Conservation (phyloP, 441 rosid genomes). For the Heliophila coronopifolia region DNA sequence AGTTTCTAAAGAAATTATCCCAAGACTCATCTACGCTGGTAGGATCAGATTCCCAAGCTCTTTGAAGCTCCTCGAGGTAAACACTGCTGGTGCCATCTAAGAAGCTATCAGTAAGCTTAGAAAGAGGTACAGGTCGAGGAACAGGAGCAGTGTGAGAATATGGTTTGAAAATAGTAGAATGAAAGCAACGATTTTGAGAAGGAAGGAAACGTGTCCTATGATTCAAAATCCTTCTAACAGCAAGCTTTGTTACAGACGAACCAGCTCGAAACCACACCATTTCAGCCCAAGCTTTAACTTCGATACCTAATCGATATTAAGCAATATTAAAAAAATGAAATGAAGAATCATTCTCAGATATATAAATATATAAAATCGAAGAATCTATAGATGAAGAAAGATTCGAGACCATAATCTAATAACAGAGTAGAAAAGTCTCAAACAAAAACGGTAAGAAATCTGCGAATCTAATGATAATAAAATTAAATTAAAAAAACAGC, state of each 20-base stretch:
- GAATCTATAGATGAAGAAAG: too few relatives aligned
- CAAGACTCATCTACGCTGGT: constrained; percentile 94
- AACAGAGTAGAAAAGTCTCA: too few relatives aligned
- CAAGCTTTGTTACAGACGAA: constrained; percentile 54
- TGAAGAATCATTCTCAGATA: not conserved
- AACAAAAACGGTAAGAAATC: too few relatives aligned
- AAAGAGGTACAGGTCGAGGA: constrained; percentile 79
- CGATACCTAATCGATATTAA: not conserved
- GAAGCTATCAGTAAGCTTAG: constrained; percentile 84
- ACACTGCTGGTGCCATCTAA: constrained; percentile 92
- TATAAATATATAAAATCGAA: too few relatives aligned
- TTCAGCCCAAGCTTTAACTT: constrained; percentile 18
- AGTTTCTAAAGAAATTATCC: constrained; percentile 94
- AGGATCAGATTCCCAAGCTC: constrained; percentile 92
- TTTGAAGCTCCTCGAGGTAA: constrained; percentile 89
- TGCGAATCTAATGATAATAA: too few relatives aligned
- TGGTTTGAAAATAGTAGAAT: constrained; percentile 48
- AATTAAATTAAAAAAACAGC: too few relatives aligned
- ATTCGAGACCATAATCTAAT: too few relatives aligned
- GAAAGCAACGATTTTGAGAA: constrained; percentile 46
- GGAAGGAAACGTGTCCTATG: constrained; percentile 50
- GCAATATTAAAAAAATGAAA: too few relatives aligned
- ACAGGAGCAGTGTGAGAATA: constrained; percentile 68
- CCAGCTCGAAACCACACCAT: constrained; percentile 86
- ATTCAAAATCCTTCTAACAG: constrained; percentile 59